A percentile compares a stretch with the other conserved stretches of the same genome.
Conservation (phyloP, 495 filamentous ascomycete genomes). For the Chaetomidium leptoderma region DNA sequence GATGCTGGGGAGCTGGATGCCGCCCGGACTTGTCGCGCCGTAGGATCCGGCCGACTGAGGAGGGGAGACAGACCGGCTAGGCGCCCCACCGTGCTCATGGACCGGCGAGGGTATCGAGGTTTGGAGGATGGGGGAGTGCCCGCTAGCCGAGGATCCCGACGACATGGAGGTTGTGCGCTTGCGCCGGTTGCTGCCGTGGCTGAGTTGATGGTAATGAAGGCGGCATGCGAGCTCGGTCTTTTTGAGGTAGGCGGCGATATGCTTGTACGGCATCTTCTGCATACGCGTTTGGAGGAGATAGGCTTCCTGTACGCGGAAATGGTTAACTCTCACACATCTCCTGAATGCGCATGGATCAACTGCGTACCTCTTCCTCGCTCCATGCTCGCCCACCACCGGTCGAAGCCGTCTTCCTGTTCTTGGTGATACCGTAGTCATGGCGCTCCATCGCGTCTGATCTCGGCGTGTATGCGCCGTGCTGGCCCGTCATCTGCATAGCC, state of each 20-base stretch:
- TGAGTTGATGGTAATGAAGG: conserved; percentile 78
- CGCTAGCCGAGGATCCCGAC: conserved; percentile 48
- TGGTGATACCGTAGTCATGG: conserved; percentile 52
- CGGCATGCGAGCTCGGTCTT: conserved; percentile 84
- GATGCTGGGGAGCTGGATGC: conserved; percentile 46
- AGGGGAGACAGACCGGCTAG: conserved; percentile 37
- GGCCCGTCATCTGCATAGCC: conserved; percentile 45
- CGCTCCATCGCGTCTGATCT: conserved; percentile 48
- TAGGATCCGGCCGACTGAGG: conserved; percentile 38
- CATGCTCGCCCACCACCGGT: conserved; percentile 70
- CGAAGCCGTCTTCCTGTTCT: conserved; percentile 60
- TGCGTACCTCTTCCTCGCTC: conserved; percentile 71
- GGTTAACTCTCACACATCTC: conserved; percentile 21
- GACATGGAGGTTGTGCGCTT: conserved; percentile 62
- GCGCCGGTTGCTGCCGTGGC: conserved; percentile 71
- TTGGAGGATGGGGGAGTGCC: conserved; percentile 45
- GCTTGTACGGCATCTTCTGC: conserved; percentile 86
- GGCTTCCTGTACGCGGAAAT: conserved; percentile 54
- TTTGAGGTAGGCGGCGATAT: conserved; percentile 75
- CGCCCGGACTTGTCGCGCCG: conserved; percentile 35
- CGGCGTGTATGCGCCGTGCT: conserved; percentile 39
- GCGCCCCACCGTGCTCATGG: conserved; percentile 33
- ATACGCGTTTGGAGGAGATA: conserved; percentile 78
- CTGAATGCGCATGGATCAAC: too few relatives aligned
- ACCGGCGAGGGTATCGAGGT: conserved; percentile 46